phyloP scores from a whole-genome alignment of 805 yeast genomes.

The Cyberlindnera samutprakarnensis region DNA sequence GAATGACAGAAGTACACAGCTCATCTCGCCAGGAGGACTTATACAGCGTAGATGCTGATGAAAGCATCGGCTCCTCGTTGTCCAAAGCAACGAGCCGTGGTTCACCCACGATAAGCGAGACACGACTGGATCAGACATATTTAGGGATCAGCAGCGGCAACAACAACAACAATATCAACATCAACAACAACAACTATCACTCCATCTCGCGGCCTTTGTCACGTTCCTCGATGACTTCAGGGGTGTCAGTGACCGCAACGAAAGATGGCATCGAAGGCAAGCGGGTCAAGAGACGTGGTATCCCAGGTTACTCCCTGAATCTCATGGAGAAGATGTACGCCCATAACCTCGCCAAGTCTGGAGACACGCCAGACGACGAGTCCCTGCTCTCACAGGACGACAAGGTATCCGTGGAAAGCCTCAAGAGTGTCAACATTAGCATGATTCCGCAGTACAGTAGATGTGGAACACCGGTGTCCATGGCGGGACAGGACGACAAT shows the following conservation, averaged over 20 bases:
- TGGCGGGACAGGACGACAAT: too few relatives aligned
- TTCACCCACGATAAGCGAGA: too few relatives aligned
- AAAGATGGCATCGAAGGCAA: constrained; percentile 70
- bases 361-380: constrained; percentile 3
- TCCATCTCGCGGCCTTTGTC: constrained; percentile 50
- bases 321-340: constrained; percentile 29
- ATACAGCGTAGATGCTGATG: too few relatives aligned
- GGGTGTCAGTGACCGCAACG: constrained; percentile 66
- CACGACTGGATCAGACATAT: too few relatives aligned
- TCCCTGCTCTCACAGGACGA: constrained; percentile 7
- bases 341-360: constrained; percentile 12
- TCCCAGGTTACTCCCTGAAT: constrained; percentile 31
- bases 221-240: constrained; percentile 55
- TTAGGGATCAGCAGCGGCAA: too few relatives aligned
- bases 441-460: constrained; percentile 23
- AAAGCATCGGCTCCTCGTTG: too few relatives aligned
- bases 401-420: constrained; percentile 14
- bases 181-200: too few relatives aligned
- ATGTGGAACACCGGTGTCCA: constrained; percentile 5
- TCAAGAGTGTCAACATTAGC: constrained; percentile 17
- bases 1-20: too few relatives aligned
- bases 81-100: too few relatives aligned
- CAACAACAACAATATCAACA: too few relatives aligned
- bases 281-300: constrained; percentile 37
- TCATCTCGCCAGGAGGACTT: too few relatives aligned